These are phyloP conservation scores for Blastobotrys indianensis DNA, from an alignment of 1,139 yeast genomes.

Conservation along the genomic window DNA sequence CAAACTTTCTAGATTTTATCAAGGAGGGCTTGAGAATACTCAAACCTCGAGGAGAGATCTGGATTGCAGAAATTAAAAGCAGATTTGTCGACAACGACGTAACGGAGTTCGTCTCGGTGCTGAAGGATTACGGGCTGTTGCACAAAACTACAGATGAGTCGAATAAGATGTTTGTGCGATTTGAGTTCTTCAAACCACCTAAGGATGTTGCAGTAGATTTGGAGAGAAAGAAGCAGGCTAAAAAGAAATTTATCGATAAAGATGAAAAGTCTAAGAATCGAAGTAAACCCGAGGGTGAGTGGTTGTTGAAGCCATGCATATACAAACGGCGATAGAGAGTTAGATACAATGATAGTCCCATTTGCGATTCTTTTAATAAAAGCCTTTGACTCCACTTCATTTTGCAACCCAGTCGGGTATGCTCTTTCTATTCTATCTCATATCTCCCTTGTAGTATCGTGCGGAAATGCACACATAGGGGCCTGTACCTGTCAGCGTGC, in stretches of 20 bases:
- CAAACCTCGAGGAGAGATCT: conserved; percentile 86
- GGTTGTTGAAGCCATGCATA: conserved; percentile 71
- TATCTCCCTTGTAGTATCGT: background rate
- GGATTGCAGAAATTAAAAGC: conserved; percentile 97
- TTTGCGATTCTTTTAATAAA: too few relatives aligned
- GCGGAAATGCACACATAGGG: background rate
- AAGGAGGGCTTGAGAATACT: conserved; percentile 83
- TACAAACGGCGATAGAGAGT: conserved; percentile 31
- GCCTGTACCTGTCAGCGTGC: too few relatives aligned
- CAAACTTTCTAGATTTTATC: conserved; percentile 86
- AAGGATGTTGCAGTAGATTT: conserved; percentile 62
- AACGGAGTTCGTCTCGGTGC: conserved; percentile 66
- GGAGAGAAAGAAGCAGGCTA: conserved; percentile 46
- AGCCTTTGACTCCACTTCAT: too few relatives aligned
- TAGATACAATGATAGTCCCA: too few relatives aligned
- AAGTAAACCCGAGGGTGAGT: conserved; percentile 64
- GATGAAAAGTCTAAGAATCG: conserved; percentile 49
- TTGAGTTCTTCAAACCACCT: conserved; percentile 88
- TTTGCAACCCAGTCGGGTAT: too few relatives aligned
- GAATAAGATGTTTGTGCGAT: conserved; percentile 90
- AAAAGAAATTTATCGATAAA: conserved; percentile 60
- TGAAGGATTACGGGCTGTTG: conserved; percentile 76
- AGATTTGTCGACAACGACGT: conserved; percentile 62
- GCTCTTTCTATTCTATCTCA: too few relatives aligned
- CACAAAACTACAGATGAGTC: conserved; percentile 81